Base-by-base conservation (phyloP, 1,284 basidiomycete species). In the Polyporus tsugae region DNA sequence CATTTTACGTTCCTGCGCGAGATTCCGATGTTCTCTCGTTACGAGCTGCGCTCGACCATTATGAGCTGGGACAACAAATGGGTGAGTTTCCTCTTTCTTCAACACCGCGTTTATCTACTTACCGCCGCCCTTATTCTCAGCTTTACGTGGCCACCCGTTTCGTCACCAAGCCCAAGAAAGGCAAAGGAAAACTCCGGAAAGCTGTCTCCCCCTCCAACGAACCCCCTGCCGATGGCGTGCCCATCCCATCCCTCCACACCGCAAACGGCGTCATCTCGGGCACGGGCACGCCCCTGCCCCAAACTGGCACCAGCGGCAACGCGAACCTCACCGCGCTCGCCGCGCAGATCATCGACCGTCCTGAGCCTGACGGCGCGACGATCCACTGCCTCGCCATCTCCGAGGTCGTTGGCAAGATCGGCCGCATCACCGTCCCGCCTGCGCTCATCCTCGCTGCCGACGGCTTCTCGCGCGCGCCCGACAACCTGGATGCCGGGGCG, bases 41-140 rank as follows among this genome's bases (percentile, higher is more conserved):
- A 94, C 75, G 89, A 94, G 78, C 86, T 96, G 42, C 85, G 92
- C 64, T 79, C 88, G n/a, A 83, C 80, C 39, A 80, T 93, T 19
- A 91, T 82, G 5, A 85, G 89, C 3, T 96, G 94, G 93, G 95
- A 95, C 69, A 83, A 91, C 62, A 96, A 96, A 87, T 96, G 95
- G 95, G 92, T 94, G 72, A 73, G 88, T 65, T 11, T 58, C 11
- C 25, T 60, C 35, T 19, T 59, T 13, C 19, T 33, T 55, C 15
- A 38, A 19, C 25, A 41, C 25, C 22, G 60, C 57, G 25, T n/a
- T 9, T 10, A 41, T 22, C 6, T n/a, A 6, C 7, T 39, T 9
- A 17, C 22, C 49, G 22, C 49, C 57, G 41, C 4, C 41, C 15
- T 61, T 36, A n/a, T 19, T 61, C 13, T 53, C 75, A 93, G 91